phyloP scores from a whole-genome alignment of 306 rosid species.

The Dicorynia guianensis region DNA sequence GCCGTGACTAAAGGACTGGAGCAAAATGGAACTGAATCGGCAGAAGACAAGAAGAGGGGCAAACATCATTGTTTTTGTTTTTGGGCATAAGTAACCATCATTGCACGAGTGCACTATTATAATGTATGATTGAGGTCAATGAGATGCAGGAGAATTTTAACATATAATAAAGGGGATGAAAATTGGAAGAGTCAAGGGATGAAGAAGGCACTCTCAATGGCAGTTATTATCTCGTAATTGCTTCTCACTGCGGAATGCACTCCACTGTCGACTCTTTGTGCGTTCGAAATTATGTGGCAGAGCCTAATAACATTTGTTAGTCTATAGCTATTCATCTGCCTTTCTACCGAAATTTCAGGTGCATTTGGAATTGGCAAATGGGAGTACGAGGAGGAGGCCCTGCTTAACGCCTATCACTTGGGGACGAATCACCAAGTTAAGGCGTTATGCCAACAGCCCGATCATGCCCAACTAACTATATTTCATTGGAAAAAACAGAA shows the following conservation, averaged over 20 bases:
- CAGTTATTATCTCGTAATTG: neutral
- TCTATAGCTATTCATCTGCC: too few relatives aligned
- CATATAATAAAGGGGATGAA: neutral
- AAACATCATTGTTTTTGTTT: slow-evolving; percentile 8
- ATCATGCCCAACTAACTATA: too few relatives aligned
- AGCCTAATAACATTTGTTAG: too few relatives aligned
- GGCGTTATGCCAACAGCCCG: too few relatives aligned
- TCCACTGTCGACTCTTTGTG: neutral
- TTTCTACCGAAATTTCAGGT: too few relatives aligned
- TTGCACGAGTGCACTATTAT: slow-evolving; percentile 15
- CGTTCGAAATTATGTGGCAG: too few relatives aligned
- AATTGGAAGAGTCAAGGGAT: slow-evolving; percentile 11
- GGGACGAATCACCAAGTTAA: too few relatives aligned
- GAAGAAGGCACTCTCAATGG: neutral
- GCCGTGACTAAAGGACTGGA: neutral
- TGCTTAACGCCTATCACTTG: too few relatives aligned
- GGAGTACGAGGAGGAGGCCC: too few relatives aligned
- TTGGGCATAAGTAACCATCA: slow-evolving; percentile 29
- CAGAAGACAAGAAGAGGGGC: neutral
- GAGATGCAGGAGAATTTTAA: slow-evolving; percentile 9
- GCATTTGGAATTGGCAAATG: too few relatives aligned
- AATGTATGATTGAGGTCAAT: slow-evolving; percentile 20
- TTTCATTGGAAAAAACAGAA: too few relatives aligned
- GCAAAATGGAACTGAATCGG: neutral
- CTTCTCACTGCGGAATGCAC: neutral